phyloP scores from a whole-genome alignment of 2,329 filamentous ascomycete genomes.

The Sporothrix curviconia region DNA sequence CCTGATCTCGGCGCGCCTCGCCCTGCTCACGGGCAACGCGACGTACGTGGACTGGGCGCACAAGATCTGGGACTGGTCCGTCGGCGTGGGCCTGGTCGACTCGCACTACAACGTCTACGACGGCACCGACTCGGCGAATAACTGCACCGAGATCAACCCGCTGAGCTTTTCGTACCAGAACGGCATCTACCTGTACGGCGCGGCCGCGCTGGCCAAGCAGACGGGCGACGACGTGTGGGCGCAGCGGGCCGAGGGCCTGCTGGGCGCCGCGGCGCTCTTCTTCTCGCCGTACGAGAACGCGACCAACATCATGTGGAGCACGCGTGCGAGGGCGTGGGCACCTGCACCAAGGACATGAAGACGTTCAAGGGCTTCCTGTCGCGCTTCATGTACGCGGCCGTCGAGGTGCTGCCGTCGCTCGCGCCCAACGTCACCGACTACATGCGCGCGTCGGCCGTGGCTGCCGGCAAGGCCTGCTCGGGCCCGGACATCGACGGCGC shows the following conservation, averaged over 20 bases:
- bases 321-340: conserved; percentile 53
- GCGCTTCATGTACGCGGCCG: conserved; percentile 56
- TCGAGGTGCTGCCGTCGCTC: conserved; percentile 51
- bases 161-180: conserved; percentile 59
- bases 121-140: conserved; percentile 47
- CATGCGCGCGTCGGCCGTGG: conserved; percentile 46
- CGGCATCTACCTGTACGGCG: conserved; percentile 60
- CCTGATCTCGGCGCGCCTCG: conserved; percentile 69
- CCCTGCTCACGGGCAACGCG: conserved; percentile 59
- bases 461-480: conserved; percentile 51
- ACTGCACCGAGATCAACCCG: conserved; percentile 48
- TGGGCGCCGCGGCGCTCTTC: conserved; percentile 45
- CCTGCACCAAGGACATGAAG: conserved; percentile 58
- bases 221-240: conserved; percentile 49
- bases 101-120: conserved; percentile 52
- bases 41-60: conserved; percentile 62
- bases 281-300: conserved; percentile 46
- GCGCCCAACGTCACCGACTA: conserved; percentile 39
- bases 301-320: conserved; percentile 59
- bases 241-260: conserved; percentile 43
- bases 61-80: conserved; percentile 61
- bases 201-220: conserved; percentile 57
- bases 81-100: conserved; percentile 51
- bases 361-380: conserved; percentile 63
- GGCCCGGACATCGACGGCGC: conserved; percentile 33